Evolutionary conservation across 192 early-diverging fungal genomes (phyloP), one percentile per base, ranked within the genome.

Genomic region (Lunasporangiospora selenospora): DNA sequence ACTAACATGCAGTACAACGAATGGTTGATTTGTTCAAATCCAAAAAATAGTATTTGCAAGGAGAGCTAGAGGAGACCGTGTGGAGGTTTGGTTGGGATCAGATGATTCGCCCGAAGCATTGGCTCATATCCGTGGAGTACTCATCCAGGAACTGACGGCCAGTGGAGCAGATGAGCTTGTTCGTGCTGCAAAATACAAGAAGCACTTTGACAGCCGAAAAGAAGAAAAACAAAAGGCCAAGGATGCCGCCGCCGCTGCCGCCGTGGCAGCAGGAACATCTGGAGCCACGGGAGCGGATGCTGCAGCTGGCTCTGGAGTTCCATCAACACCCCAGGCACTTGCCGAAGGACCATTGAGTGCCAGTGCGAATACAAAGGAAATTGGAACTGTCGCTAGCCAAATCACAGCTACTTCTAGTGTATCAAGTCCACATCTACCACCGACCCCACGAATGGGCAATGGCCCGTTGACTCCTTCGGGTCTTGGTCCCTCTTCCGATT

Each of bases 11-110:
- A n/a, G n/a, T n/a, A n/a, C n/a, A n/a, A n/a, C n/a, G n/a, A n/a
- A n/a, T n/a, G n/a, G n/a, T n/a, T n/a, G n/a, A n/a, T 43, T 11
- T 55, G 29, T 32, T 13, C 18, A 33, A 10, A 10, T 18, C 2
- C 19, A 37, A 2, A 34, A 29, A 6, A 21, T 58, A 73, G 69
- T 73, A 3, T 63, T 73, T 44, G 60, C 69, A 6, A 44, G 75
- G 40, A 55, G 82, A 45, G 46, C 60, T 12, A 56, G 82, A 16
- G 78, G 77, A 23, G 82, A 84, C 59, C 70, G 82, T 4, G 73
- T 84, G 4, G 82, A 84, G 33, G 57, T 84, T 3, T 84, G 82
- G 82, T 47, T 81, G 8, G 75, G 79, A 33, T 51, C 62, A 3
- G 55, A 65, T 37, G 75, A 64, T 38, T 52, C 77, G 3, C 63